Conservation (phyloP, 2,329 filamentous ascomycete genomes). For the Fusarium odoratissimum region DNA sequence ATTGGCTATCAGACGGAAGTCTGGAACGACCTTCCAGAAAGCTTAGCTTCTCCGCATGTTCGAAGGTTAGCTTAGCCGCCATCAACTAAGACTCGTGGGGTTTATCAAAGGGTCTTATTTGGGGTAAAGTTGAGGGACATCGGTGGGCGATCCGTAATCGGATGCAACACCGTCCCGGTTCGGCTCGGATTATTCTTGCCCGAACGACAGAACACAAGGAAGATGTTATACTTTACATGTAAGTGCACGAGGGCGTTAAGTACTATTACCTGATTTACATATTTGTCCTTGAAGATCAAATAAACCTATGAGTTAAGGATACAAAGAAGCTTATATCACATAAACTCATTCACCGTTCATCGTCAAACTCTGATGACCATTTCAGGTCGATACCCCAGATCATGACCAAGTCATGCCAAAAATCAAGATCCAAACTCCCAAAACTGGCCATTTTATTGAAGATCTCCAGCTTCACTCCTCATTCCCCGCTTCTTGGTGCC, state of each 20-base stretch:
- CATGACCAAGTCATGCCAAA: background rate
- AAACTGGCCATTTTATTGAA: background rate
- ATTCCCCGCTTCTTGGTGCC: background rate
- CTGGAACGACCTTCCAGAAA: background rate
- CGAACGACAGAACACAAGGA: background rate
- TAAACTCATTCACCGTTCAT: background rate
- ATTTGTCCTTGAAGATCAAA: background rate
- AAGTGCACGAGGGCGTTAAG: accelerated
- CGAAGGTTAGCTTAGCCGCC: background rate
- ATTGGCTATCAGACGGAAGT: background rate
- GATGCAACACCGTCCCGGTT: background rate
- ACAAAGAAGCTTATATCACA: background rate
- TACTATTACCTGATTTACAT: background rate
- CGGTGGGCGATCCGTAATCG: background rate
- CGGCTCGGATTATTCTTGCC: background rate
- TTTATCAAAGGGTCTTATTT: background rate
- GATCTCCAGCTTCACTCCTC: background rate
- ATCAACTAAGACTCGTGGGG: background rate
- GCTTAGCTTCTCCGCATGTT: background rate
- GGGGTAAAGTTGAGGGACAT: background rate
- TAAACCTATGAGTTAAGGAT: accelerated
- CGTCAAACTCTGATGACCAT: background rate
- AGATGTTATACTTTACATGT: background rate
- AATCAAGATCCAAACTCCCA: background rate
- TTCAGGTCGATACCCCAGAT: background rate